These are phyloP conservation scores for Claviceps quebecensis DNA, from an alignment of 2,329 filamentous ascomycete species.

Conservation along the genomic window DNA sequence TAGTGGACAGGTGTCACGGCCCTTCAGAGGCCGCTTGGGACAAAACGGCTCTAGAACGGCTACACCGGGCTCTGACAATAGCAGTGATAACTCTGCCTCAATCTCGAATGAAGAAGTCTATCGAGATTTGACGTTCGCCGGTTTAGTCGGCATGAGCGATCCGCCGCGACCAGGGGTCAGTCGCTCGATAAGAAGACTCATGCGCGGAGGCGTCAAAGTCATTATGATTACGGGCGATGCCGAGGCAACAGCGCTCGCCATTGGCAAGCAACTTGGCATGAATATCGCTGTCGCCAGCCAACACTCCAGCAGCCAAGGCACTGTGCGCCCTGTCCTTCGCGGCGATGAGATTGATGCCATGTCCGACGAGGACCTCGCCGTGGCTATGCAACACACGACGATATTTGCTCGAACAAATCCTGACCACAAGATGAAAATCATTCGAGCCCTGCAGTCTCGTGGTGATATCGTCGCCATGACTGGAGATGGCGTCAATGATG, in stretches of 20 bases:
- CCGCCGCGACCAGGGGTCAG: slow-evolving; percentile 84
- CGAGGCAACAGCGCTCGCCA: slow-evolving; percentile 85
- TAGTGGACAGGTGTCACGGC: slow-evolving; percentile 54
- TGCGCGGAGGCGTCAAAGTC: slow-evolving; percentile 89
- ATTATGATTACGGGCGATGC: slow-evolving; percentile 99
- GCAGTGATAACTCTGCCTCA: slow-evolving; percentile 24
- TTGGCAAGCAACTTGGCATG: slow-evolving; percentile 93
- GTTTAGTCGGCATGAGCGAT: slow-evolving; percentile 93
- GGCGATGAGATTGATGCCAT: slow-evolving; percentile 91
- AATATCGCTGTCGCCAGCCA: slow-evolving; percentile 46
- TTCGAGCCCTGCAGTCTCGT: slow-evolving; percentile 75
- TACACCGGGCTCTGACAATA: slow-evolving; percentile 31
- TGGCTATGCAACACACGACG: slow-evolving; percentile 75
- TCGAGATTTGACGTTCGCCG: slow-evolving; percentile 73
- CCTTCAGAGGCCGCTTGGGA: slow-evolving; percentile 26
- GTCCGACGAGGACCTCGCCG: slow-evolving; percentile 70
- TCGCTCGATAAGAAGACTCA: slow-evolving; percentile 73
- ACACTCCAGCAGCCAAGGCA: slow-evolving; percentile 39
- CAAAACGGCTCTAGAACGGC: slow-evolving; percentile 31
- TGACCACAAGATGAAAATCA: slow-evolving; percentile 97
- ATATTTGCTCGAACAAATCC: slow-evolving; percentile 95
- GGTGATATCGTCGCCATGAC: slow-evolving; percentile 99
- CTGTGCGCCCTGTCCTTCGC: slow-evolving; percentile 59
- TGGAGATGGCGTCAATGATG: slow-evolving; percentile 94
- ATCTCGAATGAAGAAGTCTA: slow-evolving; percentile 57